Percentiles rank a stretch among this genome's conserved stretches.
phyloP scores from a whole-genome alignment of 202 grass and related monocot genomes.

The Zoysia matrella region DNA sequence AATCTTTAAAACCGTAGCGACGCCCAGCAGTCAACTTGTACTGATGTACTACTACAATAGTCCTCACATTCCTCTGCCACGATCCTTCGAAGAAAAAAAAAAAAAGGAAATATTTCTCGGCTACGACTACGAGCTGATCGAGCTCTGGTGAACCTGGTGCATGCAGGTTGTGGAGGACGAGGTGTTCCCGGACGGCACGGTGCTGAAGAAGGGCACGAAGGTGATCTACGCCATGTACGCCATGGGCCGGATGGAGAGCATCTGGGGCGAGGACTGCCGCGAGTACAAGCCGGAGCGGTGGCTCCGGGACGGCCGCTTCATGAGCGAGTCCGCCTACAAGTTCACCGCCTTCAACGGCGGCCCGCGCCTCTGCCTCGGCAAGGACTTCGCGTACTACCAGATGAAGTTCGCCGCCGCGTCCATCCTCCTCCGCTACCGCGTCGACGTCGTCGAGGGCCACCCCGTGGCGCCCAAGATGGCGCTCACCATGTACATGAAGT shows the following conservation, averaged over 20 bases:
- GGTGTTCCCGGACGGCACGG: slow-evolving; percentile 94
- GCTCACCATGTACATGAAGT: slow-evolving; percentile 98
- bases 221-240: slow-evolving; percentile 94
- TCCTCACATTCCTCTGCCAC: not conserved
- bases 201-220: slow-evolving; percentile 94
- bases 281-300: slow-evolving; percentile 96
- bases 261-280: slow-evolving; percentile 89
- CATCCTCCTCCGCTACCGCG: slow-evolving; percentile 74
- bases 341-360: slow-evolving; percentile 98
- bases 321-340: slow-evolving; percentile 91
- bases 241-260: slow-evolving; percentile 99
- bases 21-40: no score
- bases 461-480: slow-evolving; percentile 85
- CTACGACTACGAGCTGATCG: no score
- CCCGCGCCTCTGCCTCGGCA: slow-evolving; percentile 86
- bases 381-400: slow-evolving; percentile 99
- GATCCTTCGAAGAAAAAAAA: not conserved
- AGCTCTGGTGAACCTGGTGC: no score
- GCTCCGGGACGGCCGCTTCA: slow-evolving; percentile 89
- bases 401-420: slow-evolving; percentile 95
- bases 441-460: slow-evolving; percentile 69
- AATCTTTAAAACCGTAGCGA: no score
- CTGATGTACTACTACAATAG: no score
- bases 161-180: slow-evolving; percentile 86
- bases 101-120: no score